Conservation (phyloP, 1,284 basidiomycete genomes). For the Ceratobasidium sp. region DNA sequence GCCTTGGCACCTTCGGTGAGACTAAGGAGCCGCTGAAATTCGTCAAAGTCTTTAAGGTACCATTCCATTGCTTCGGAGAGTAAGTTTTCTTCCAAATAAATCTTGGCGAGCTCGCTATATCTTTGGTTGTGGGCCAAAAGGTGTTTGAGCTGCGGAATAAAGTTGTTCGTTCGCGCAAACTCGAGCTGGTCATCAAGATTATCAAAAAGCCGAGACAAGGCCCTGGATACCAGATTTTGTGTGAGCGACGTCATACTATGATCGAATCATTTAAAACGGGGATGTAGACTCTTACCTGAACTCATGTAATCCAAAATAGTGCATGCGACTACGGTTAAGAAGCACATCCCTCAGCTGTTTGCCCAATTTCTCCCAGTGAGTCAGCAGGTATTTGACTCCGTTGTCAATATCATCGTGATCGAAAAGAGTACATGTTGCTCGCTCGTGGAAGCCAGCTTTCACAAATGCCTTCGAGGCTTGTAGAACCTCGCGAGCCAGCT, state of each 20-base stretch:
- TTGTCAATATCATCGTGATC: not conserved
- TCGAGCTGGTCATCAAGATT: not conserved
- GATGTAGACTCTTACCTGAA: not conserved
- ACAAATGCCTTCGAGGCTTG: not conserved
- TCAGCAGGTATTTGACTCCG: not conserved
- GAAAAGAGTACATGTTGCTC: not conserved
- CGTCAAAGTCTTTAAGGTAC: not conserved
- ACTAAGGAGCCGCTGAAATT: not conserved
- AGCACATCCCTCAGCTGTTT: not conserved
- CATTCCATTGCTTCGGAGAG: not conserved
- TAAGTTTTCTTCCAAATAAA: not conserved
- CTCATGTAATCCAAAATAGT: not conserved
- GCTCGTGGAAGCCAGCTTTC: not conserved
- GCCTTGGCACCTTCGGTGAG: not conserved
- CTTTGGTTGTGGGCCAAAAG: not conserved
- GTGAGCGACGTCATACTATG: not conserved
- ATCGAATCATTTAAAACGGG: not conserved
- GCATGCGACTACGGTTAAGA: not conserved
- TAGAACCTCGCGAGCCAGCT: not conserved
- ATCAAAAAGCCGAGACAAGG: slow-evolving; percentile 2
- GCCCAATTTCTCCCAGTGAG: not conserved
- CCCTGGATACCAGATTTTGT: not conserved
- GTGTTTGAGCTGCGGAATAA: not conserved
- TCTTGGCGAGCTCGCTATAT: slow-evolving; percentile 3
- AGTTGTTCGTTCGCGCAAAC: not conserved